Evolutionary conservation across 2,329 filamentous ascomycete genomes (phyloP), one percentile per base, ranked within the genome.

Genomic region (Emmonsiellopsis sp.): DNA sequence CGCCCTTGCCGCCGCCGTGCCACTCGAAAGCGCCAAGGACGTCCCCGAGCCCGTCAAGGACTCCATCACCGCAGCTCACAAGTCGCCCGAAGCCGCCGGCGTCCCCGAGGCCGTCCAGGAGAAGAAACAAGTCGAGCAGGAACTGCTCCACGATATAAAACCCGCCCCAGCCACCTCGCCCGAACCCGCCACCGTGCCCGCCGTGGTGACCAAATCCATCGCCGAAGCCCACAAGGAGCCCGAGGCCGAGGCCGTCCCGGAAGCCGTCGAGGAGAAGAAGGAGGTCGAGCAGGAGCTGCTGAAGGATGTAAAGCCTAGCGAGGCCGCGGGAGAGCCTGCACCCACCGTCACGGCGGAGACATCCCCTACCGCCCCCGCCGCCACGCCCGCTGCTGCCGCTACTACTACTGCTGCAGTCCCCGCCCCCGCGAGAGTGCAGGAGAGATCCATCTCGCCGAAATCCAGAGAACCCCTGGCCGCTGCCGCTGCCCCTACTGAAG

Each of bases 241-340:
- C 7, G 88, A 93, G 70, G 88, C 88, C 36, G 81, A 86, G 37
- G 79, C 80, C 53, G 85, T 83, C 68, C 74, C 81, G 1, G 77
- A 77, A 53, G 86, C 84, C 14, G 86, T 93, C 6, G 72, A 79
- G 57, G 87, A 91, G 61, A 93, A 93, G 80, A 82, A 81, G 67
- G 77, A 75, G 8, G 77, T 90, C 5, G 88, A 94, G 73, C 69
- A 80, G 31, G 86, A 95, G 71, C 76, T 94, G 7, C 74, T 90
- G 47, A 77, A 81, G 55, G 70, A 68, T 45, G 65, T 74, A 9
- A 60, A 60, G 0, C 55, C 63, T 5, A 62, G 65, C 13, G 64
- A 72, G n/a, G 68, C 65, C 2, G 57, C 61, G n/a, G 71, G 71
- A 6, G 55, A 60, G 46, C 61, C 61, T 53, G 63, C 63, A 2